Base-by-base conservation (phyloP, 257 asterid species). In the Gentiana dahurica region DNA sequence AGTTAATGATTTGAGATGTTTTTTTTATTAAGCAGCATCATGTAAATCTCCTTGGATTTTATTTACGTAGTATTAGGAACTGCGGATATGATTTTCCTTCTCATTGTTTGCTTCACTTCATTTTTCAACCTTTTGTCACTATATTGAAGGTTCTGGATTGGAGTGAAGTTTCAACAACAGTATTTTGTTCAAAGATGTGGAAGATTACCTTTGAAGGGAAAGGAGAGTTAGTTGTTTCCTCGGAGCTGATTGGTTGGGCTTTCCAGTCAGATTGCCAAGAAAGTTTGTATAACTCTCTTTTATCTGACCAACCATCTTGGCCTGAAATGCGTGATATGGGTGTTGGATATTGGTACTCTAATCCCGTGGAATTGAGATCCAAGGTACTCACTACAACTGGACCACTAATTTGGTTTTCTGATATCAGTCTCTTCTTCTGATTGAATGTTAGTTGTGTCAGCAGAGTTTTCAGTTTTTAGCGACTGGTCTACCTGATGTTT, bases 221-320 rank as follows among this genome's bases (percentile, higher is more conserved):
- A 66, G 49, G 85, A 65, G 93, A 88, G 71, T 61, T 81, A 74
- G 81, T 62, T 71, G 83, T 71, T 79, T 65, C 86, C 61, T 77
- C 94, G 13, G 83, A 64, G 59, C 66, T 78, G 73, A 77, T 81
- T 72, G 92, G 88, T 44, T 88, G 95, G 97, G 98, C 98, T 60
- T 85, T 81, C 66, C 98, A 88, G 67, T 88, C 95, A 68, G 97
- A 85, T 69, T 92, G 98, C 71, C 95, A 77, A 58, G 98, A 92
- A 46, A 81, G 61, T 82, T 73, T 88, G 90, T 80, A 85, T 74
- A 65, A 70, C 65, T 85, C 95, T 72, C 82, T 92, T 68, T 75
- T 92, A 67, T 72, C 95, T 49, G 61, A 71, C 15, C 94, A 92
- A 69, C 81, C 97, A 38, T 81, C 95, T 64, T 92, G 98, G 95